A percentile compares a stretch with the other conserved stretches of the same genome.
These are phyloP conservation scores for Hymenoscyphus occultus DNA, from an alignment of 2,329 filamentous ascomycete species.

Conservation along the genomic window DNA sequence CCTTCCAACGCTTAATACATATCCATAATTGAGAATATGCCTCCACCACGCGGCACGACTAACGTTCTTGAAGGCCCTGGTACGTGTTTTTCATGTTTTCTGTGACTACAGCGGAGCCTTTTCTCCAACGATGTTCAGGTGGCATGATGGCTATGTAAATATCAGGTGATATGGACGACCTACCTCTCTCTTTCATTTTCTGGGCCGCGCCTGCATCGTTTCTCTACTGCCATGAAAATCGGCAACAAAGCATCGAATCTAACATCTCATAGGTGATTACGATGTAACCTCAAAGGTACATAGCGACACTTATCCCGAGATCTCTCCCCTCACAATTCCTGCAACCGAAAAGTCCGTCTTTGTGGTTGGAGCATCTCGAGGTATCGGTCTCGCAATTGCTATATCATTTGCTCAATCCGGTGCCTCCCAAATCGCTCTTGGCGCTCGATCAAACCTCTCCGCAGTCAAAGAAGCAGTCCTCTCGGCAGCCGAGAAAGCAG, in stretches of 20 bases:
- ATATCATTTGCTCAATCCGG: constrained; percentile 55
- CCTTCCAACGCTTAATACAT: background rate
- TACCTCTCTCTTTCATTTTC: too few species aligned
- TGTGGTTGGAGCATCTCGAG: constrained; percentile 54
- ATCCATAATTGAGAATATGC: constrained; percentile 17
- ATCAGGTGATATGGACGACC: too few species aligned
- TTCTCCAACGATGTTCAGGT: too few species aligned
- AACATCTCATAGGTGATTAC: constrained; percentile 20
- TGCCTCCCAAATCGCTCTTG: constrained; percentile 50
- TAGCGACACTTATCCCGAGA: constrained; percentile 52
- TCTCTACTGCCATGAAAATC: background rate
- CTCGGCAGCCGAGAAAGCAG: constrained; percentile 36
- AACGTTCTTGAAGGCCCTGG: constrained; percentile 23
- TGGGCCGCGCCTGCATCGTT: too few species aligned
- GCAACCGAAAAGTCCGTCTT: constrained; percentile 43
- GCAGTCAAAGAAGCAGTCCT: constrained; percentile 36
- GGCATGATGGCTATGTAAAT: too few species aligned
- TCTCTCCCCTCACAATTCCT: constrained; percentile 41
- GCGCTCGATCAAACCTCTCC: constrained; percentile 47
- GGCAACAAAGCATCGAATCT: background rate
- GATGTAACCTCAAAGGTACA: constrained; percentile 29
- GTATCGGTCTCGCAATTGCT: constrained; percentile 52
- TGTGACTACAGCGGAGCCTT: background rate
- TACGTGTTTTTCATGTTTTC: background rate
- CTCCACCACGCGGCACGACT: constrained; percentile 25